Evolutionary conservation across 1,284 basidiomycete species (phyloP).

Genomic region (Pseudozyma sp.): DNA sequence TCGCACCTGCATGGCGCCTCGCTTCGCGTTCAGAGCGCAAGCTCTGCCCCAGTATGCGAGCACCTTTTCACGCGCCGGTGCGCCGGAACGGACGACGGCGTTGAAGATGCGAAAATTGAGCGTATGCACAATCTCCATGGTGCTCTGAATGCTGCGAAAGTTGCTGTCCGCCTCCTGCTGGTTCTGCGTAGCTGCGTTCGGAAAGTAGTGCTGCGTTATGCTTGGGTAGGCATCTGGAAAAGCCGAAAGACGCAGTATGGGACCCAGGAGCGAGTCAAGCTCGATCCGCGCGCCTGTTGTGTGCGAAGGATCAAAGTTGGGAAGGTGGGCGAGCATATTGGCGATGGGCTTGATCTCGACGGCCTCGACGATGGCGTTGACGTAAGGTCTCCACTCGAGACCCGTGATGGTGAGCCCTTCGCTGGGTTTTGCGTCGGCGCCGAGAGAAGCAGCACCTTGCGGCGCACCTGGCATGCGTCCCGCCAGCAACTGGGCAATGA

Average conservation of each 20-base stretch:
- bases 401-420: conserved; percentile 69
- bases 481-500: conserved; percentile 57
- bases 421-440: conserved; percentile 15
- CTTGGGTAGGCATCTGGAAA: conserved; percentile 61
- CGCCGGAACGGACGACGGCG: conserved; percentile 82
- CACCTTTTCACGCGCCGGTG: conserved; percentile 83
- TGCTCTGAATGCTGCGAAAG: conserved; percentile 53
- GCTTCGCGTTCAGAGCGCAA: conserved; percentile 81
- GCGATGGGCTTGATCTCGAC: conserved; percentile 86
- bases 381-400: conserved; percentile 82
- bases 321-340: conserved; percentile 75
- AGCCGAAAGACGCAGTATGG: conserved; percentile 58
- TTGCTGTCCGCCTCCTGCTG: conserved; percentile 55
- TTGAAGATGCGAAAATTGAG: conserved; percentile 91
- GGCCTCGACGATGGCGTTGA: conserved; percentile 83
- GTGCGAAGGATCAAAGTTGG: conserved; percentile 77
- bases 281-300: conserved; percentile 72
- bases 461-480: conserved; percentile 40
- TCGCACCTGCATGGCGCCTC: conserved; percentile 89
- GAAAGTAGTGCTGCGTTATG: conserved; percentile 56
- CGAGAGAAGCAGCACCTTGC: conserved; percentile 7
- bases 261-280: conserved; percentile 63
- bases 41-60: conserved; percentile 84
- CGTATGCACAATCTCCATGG: conserved; percentile 72
- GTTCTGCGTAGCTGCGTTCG: conserved; percentile 49